phyloP scores from a whole-genome alignment of 1,284 basidiomycete genomes.

The Trichosporon ovoides region DNA sequence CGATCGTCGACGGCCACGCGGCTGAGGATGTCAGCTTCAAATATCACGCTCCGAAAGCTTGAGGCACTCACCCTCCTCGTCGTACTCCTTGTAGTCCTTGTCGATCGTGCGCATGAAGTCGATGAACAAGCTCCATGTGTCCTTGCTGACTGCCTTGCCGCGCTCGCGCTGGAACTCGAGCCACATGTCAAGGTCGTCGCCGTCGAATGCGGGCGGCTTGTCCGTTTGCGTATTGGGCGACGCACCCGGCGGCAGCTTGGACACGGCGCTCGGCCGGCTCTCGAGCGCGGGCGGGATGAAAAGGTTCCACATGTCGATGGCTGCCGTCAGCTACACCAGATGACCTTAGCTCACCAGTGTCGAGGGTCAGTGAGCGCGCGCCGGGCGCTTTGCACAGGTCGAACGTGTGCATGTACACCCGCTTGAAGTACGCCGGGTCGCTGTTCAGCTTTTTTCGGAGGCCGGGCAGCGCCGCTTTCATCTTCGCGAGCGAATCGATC shows the following conservation, averaged over 20 bases:
- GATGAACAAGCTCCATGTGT: conserved; percentile 84
- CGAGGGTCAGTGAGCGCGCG: conserved; percentile 51
- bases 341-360: conserved; percentile 51
- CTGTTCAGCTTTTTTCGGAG: conserved; percentile 62
- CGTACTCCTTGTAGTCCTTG: conserved; percentile 70
- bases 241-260: conserved; percentile 37
- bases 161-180: conserved; percentile 69
- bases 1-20: conserved; percentile 49
- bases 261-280: conserved; percentile 62
- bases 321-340: conserved; percentile 14
- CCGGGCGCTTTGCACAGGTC: conserved; percentile 75
- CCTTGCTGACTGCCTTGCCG: conserved; percentile 80
- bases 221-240: conserved; percentile 31
- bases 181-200: conserved; percentile 71
- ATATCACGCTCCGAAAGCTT: neutral
- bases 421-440: conserved; percentile 71
- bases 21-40: conserved; percentile 21
- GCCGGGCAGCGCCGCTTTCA: conserved; percentile 59
- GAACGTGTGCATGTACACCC: conserved; percentile 85
- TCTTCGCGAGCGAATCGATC: conserved; percentile 64
- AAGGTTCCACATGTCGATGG: conserved; percentile 66
- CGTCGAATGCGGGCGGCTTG: conserved; percentile 58
- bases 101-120: conserved; percentile 68
- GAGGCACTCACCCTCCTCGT: conserved; percentile 64
- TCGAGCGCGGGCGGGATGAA: conserved; percentile 72